Evolutionary conservation across 1,139 yeast genomes (phyloP).

Genomic region (Hansenula anomala): DNA sequence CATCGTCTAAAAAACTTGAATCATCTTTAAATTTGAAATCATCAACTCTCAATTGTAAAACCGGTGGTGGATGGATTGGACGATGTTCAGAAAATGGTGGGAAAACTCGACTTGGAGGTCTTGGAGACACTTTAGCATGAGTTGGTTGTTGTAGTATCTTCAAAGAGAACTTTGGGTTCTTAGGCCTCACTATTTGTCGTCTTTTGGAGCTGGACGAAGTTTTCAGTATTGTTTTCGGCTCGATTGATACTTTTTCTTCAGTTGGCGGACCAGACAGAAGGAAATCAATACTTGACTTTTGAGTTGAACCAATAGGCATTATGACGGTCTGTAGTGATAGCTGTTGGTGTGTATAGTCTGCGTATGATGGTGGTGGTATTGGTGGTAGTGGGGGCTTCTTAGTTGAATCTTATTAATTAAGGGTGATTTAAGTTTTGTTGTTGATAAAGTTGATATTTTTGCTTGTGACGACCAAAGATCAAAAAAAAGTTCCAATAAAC

Average conservation of each 20-base stretch:
- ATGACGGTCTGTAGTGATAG: background rate
- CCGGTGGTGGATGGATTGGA: slow-evolving; percentile 27
- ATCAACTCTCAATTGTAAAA: slow-evolving; percentile 18
- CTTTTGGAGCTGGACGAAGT: slow-evolving; percentile 4
- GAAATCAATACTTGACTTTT: slow-evolving; percentile 20
- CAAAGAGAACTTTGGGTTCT: slow-evolving; percentile 12
- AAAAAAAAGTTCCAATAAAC: too few species aligned
- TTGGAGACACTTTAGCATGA: slow-evolving; percentile 24
- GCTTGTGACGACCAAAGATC: too few species aligned
- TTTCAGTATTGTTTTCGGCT: slow-evolving; percentile 8
- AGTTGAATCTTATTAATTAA: too few species aligned
- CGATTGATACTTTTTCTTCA: slow-evolving; percentile 7
- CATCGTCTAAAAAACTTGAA: slow-evolving; percentile 7
- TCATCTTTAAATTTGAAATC: slow-evolving; percentile 6
- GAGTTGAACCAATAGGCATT: slow-evolving; percentile 6
- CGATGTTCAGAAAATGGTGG: slow-evolving; percentile 25
- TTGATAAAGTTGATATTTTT: too few species aligned
- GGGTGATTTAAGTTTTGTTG: too few species aligned
- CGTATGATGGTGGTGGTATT: too few species aligned
- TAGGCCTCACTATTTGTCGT: slow-evolving; percentile 15
- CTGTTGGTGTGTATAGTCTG: background rate
- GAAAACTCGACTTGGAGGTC: slow-evolving; percentile 15
- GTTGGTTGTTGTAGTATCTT: slow-evolving; percentile 23
- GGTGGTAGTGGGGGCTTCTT: too few species aligned
- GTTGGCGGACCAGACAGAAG: slow-evolving; percentile 11